Evolutionary conservation across 441 rosid genomes (phyloP), one percentile per base, ranked within the genome.

Genomic region (Brassica balearica): DNA sequence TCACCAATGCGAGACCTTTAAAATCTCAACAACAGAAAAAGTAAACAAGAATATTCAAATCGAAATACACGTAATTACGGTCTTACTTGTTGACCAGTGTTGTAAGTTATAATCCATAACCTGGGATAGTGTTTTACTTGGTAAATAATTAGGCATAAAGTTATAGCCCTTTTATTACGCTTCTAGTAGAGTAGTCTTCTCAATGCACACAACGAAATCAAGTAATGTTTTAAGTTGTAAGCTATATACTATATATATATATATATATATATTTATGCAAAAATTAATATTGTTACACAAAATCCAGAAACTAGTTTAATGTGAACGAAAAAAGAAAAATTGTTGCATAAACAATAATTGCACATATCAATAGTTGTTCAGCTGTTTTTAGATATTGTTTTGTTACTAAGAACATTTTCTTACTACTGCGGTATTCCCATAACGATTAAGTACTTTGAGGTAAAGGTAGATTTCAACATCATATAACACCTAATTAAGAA

Each of bases 51-150:
- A 48, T 48, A 48, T 48, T 48, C 56, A n/a, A 46, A 48, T 48
- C 2, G 17, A 71, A 65, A 58, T 3, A 20, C 76, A 65, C 72
- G 81, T 71, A 65, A 65, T 56, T 55, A 58, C 10, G 68, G 72
- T 77, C 73, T 66, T 65, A n/a, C 19, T 65, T 77, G 20, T 72
- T 72, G 81, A 77, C 81, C 51, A 65, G 27, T 19, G 48, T 53
- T 77, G 9, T 64, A 65, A 48, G 32, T 77, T 51, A 46, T 46
- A 46, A 46, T 46, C 55, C 55, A 46, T 46, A 3, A 46, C 51
- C 4, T 46, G 55, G 55, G 55, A 15, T 77, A 25, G 17, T 71
- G 67, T 71, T 71, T 76, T 71, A 71, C 66, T 64, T 65, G 66
- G 80, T 77, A 71, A 71, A 55, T 17, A 64, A 34, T 59, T 71